Conservation (phyloP, 2,329 filamentous ascomycete species). For the Diaporthe nobilis region DNA sequence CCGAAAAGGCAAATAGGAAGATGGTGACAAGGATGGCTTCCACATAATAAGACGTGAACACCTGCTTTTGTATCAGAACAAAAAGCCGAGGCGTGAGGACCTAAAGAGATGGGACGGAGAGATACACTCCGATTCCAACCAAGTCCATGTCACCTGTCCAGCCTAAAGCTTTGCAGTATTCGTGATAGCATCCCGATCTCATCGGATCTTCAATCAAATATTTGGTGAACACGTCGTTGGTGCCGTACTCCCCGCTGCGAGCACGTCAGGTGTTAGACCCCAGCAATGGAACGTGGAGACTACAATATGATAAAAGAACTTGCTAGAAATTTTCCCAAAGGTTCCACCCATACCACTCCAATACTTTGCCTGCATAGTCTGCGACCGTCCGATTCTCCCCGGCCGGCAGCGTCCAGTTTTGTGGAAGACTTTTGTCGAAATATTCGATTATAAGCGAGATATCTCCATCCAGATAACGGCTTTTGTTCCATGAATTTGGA, state of each 20-base stretch:
- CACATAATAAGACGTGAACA: constrained; percentile 43
- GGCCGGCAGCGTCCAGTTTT: neutral
- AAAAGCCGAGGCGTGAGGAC: no score
- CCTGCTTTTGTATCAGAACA: neutral
- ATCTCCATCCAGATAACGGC: neutral
- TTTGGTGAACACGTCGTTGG: neutral
- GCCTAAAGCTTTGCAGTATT: constrained; percentile 44
- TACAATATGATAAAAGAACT: neutral
- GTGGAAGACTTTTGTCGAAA: neutral
- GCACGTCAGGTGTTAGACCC: neutral
- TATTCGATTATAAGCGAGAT: neutral
- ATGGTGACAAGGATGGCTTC: constrained; percentile 42
- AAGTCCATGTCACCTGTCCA: constrained; percentile 45
- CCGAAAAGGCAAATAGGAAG: constrained; percentile 40
- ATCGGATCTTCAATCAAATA: constrained; percentile 15
- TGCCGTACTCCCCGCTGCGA: neutral
- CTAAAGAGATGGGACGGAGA: neutral
- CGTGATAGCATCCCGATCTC: constrained; percentile 22
- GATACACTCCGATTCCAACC: constrained; percentile 43
- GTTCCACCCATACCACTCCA: constrained; percentile 1
- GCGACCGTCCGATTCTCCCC: neutral
- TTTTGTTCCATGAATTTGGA: neutral
- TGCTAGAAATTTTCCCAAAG: neutral
- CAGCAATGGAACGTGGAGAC: neutral
- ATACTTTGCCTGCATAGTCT: neutral